Percentiles rank a stretch among this genome's conserved stretches.
phyloP scores from a whole-genome alignment of 1,139 yeast species.

The Yamadazyma conglobata region DNA sequence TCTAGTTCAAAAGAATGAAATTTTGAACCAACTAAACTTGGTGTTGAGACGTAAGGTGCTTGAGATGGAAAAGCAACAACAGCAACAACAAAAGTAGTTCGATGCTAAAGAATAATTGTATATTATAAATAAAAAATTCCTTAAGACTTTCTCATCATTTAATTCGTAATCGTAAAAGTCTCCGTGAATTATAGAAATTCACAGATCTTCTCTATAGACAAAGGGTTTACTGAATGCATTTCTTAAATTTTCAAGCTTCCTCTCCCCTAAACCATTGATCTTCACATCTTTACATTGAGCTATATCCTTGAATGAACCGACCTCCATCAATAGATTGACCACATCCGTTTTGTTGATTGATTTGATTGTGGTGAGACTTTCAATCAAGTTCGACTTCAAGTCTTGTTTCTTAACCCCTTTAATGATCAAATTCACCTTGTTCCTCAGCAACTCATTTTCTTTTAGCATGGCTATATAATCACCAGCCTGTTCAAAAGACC shows the following conservation, averaged over 20 bases:
- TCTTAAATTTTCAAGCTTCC: conserved; percentile 44
- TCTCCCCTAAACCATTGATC: conserved; percentile 54
- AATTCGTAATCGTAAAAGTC: no score
- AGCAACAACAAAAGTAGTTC: no score
- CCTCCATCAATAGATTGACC: conserved; percentile 49
- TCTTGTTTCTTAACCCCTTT: conserved; percentile 43
- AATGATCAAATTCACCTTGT: conserved; percentile 25
- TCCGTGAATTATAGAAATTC: no score
- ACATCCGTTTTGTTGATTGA: conserved; percentile 62
- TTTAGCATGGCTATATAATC: conserved; percentile 59
- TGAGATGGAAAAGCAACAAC: conserved; percentile 35
- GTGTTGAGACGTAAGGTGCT: conserved; percentile 46
- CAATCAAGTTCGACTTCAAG: conserved; percentile 48
- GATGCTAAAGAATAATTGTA: background rate
- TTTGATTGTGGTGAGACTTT: conserved; percentile 49
- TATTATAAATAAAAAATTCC: no score
- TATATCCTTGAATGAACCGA: conserved; percentile 49
- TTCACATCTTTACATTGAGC: conserved; percentile 32
- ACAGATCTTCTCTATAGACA: conserved; percentile 28
- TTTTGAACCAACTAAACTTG: conserved; percentile 50
- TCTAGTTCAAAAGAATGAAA: conserved; percentile 60
- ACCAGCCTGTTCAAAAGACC: conserved; percentile 86
- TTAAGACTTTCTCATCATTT: no score
- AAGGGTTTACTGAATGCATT: conserved; percentile 53
- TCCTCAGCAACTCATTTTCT: conserved; percentile 38